These are phyloP conservation scores for Eucalyptus caleyi DNA, from an alignment of 345 rosid species.

Conservation along the genomic window DNA sequence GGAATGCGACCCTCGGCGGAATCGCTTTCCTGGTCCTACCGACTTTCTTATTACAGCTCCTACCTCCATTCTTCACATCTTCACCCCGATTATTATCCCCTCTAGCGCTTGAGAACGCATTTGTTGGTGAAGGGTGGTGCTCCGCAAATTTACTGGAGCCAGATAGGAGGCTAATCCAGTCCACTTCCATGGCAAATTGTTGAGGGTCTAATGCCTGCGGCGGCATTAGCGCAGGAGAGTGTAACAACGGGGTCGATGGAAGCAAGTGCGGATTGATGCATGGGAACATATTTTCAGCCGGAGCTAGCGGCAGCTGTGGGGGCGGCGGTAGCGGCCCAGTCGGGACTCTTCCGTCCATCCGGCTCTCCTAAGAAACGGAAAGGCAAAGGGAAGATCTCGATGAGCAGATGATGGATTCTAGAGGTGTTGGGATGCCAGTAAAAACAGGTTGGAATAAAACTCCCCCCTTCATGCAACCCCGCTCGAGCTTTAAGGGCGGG, in stretches of 20 bases:
- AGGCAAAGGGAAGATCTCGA: not conserved
- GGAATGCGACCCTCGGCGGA: slow-evolving; percentile 52
- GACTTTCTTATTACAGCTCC: slow-evolving; percentile 13
- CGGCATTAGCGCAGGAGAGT: not conserved
- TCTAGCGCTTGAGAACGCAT: not conserved
- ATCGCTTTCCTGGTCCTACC: slow-evolving; percentile 17
- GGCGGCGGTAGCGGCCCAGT: not conserved
- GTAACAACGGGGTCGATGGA: not conserved
- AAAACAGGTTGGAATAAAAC: not conserved
- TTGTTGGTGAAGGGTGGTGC: not conserved
- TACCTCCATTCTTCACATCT: not conserved
- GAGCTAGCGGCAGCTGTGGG: not conserved
- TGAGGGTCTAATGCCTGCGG: slow-evolving; percentile 13
- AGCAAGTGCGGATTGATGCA: not conserved
- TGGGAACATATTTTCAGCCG: not conserved
- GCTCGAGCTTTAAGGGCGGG: not conserved
- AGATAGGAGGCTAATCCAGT: slow-evolving; percentile 42
- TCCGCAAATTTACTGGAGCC: not conserved
- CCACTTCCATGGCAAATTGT: slow-evolving; percentile 18
- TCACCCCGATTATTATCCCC: not conserved
- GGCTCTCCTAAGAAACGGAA: not conserved
- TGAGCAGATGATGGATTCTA: not conserved
- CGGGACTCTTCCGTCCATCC: not conserved
- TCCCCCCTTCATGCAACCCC: not conserved
- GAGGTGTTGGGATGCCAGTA: not conserved